phyloP scores from a whole-genome alignment of 2,329 filamentous ascomycete genomes.

The Pseudocercospora macadamiae region DNA sequence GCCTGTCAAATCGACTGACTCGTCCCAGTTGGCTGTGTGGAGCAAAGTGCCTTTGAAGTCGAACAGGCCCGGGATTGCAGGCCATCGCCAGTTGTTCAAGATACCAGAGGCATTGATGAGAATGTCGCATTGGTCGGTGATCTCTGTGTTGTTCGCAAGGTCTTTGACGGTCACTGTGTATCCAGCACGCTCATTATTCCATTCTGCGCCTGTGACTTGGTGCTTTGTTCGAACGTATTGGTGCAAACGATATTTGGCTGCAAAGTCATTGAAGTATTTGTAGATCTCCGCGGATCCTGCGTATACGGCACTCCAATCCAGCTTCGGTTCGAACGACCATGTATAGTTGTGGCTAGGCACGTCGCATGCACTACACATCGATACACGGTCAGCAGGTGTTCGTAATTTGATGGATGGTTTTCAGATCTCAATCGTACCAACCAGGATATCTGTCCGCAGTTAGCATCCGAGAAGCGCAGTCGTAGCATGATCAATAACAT shows the following conservation, averaged over 20 bases:
- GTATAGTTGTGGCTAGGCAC: slow-evolving; percentile 22
- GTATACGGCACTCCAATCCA: slow-evolving; percentile 36
- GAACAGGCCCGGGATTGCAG: slow-evolving; percentile 35
- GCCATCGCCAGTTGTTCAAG: slow-evolving; percentile 35
- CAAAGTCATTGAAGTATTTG: slow-evolving; percentile 37
- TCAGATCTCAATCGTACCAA: no score
- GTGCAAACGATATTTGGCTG: slow-evolving; percentile 10
- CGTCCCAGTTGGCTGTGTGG: slow-evolving; percentile 36
- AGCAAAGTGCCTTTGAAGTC: slow-evolving; percentile 36
- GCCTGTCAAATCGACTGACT: slow-evolving; percentile 21
- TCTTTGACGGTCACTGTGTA: slow-evolving; percentile 29
- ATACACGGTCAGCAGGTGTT: no score
- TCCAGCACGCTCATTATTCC: slow-evolving; percentile 39
- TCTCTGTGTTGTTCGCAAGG: slow-evolving; percentile 32
- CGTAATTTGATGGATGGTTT: no score
- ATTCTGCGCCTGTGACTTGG: slow-evolving; percentile 47
- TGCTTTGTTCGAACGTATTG: slow-evolving; percentile 46
- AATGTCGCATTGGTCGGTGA: slow-evolving; percentile 34
- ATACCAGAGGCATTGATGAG: slow-evolving; percentile 26
- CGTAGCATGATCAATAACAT: neutral
- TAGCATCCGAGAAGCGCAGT: neutral
- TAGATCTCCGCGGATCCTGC: slow-evolving; percentile 33
- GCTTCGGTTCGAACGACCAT: slow-evolving; percentile 37
- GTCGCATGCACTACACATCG: slow-evolving; percentile 16
- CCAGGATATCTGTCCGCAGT: slow-evolving; percentile 12